A percentile compares a stretch with the other conserved stretches of the same genome.
Conservation (phyloP, 352 stramenopile species). For the Globisporangium perplexum region DNA sequence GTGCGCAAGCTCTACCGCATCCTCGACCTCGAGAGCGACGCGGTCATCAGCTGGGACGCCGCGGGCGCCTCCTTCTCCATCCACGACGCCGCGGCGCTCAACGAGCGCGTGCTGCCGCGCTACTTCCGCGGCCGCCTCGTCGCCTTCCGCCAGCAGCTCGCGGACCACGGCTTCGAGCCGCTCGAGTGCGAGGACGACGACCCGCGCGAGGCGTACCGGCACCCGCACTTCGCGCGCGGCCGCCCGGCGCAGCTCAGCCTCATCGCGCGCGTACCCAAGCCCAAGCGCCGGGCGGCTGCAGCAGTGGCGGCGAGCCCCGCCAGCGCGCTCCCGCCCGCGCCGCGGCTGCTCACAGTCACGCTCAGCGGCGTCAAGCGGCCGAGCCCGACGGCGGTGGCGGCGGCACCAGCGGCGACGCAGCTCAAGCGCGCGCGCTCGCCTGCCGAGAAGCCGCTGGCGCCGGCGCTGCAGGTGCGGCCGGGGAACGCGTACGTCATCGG, state of each 20-base stretch:
- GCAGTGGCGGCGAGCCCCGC: slow-evolving; percentile 4
- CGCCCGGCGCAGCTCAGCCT: slow-evolving; percentile 42
- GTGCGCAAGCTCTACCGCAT: slow-evolving; percentile 82
- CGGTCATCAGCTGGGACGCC: slow-evolving; percentile 56
- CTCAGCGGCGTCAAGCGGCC: slow-evolving; percentile 26
- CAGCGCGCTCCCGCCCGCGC: neutral
- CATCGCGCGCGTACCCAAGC: slow-evolving; percentile 40
- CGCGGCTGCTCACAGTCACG: slow-evolving; percentile 38
- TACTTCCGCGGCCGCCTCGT: slow-evolving; percentile 66
- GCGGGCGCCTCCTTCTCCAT: slow-evolving; percentile 61
- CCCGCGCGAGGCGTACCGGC: slow-evolving; percentile 39
- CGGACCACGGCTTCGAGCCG: slow-evolving; percentile 66
- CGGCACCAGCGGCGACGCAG: slow-evolving; percentile 7
- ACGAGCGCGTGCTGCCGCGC: slow-evolving; percentile 45
- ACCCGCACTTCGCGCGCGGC: slow-evolving; percentile 50
- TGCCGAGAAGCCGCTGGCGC: slow-evolving; percentile 2
- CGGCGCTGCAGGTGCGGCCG: neutral
- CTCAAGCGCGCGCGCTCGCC: neutral
- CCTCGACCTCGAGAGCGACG: slow-evolving; percentile 59
- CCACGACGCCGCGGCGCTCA: slow-evolving; percentile 51
- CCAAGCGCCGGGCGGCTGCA: neutral
- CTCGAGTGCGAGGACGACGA: slow-evolving; percentile 59
- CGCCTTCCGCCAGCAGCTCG: slow-evolving; percentile 72
- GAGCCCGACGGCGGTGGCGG: slow-evolving; percentile 8
- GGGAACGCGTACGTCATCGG: slow-evolving; percentile 1